Percentiles rank a stretch among this genome's conserved stretches.
These are phyloP conservation scores for Dioszegia hungarica DNA, from an alignment of 768 basidiomycete species.

Conservation along the genomic window DNA sequence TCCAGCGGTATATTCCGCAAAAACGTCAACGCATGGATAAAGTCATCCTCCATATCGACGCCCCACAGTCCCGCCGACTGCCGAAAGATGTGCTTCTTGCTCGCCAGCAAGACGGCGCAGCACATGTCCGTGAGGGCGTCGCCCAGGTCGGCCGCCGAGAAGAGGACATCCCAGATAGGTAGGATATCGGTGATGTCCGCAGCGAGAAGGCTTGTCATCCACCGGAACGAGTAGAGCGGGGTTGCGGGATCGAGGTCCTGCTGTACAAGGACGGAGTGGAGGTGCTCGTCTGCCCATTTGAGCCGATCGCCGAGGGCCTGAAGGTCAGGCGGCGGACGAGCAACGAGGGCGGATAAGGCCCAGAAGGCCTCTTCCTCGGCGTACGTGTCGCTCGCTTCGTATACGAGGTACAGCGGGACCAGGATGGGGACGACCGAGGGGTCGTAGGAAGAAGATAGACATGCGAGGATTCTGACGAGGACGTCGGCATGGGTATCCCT, in stretches of 20 bases:
- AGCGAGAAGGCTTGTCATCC: slow-evolving; percentile 28
- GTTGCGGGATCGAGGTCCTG: slow-evolving; percentile 30
- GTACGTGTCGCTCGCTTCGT: not conserved
- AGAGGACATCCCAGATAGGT: slow-evolving; percentile 38
- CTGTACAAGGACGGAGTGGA: slow-evolving; percentile 11
- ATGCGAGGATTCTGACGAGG: not conserved
- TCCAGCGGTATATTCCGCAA: slow-evolving; percentile 29
- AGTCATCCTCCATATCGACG: slow-evolving; percentile 16
- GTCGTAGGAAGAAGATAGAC: not conserved
- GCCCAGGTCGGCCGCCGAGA: slow-evolving; percentile 25
- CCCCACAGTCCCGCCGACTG: slow-evolving; percentile 34
- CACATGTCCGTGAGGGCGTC: slow-evolving; percentile 38
- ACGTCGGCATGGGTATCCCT: not conserved
- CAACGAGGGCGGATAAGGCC: not conserved
- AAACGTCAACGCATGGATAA: slow-evolving; percentile 24
- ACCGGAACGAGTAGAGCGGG: slow-evolving; percentile 35
- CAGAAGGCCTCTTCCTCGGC: slow-evolving; percentile 12
- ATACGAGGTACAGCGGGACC: not conserved
- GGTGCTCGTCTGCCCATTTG: slow-evolving; percentile 32
- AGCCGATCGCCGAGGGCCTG: slow-evolving; percentile 23
- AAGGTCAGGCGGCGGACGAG: not conserved
- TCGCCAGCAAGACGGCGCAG: slow-evolving; percentile 39
- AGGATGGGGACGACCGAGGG: not conserved
- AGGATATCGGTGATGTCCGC: slow-evolving; percentile 25
- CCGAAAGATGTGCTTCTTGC: slow-evolving; percentile 22